Evolutionary conservation across 805 yeast genomes (phyloP).

Genomic region (Nakazawaea wickerhamii): DNA sequence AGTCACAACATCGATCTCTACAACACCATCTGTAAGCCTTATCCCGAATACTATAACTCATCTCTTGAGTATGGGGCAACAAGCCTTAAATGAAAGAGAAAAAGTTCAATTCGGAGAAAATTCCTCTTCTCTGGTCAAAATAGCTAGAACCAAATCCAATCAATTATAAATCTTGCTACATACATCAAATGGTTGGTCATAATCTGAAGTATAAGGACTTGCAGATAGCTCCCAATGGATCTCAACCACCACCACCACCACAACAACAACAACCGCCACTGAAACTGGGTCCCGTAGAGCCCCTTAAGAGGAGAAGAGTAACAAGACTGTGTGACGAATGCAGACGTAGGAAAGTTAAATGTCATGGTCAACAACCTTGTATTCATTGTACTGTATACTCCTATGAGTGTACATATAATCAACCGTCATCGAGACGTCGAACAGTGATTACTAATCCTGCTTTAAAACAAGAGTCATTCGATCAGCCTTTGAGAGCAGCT

Average conservation of each 20-base stretch:
- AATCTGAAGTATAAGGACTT: background rate
- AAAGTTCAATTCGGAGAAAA: no score
- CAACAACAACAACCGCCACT: background rate
- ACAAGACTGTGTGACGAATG: constrained; percentile 75
- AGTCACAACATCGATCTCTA: no score
- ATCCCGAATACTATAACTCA: no score
- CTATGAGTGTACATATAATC: constrained; percentile 79
- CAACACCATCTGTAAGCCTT: no score
- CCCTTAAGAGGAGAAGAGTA: constrained; percentile 54
- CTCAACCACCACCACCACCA: background rate
- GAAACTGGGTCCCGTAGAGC: background rate
- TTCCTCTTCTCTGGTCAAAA: no score
- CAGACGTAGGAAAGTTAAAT: constrained; percentile 68
- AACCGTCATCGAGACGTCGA: constrained; percentile 58
- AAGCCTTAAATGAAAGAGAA: no score
- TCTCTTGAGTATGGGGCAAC: no score
- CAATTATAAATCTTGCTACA: no score
- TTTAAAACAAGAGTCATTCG: no score
- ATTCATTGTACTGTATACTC: constrained; percentile 82
- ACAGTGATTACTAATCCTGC: constrained; percentile 21
- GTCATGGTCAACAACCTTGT: constrained; percentile 78
- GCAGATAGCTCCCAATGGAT: background rate
- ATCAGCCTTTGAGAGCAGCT: no score
- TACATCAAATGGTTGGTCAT: background rate
- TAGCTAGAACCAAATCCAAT: no score